phyloP scores from a whole-genome alignment of 2,329 filamentous ascomycete species.

The Aspergillus brunneoviolaceus region DNA sequence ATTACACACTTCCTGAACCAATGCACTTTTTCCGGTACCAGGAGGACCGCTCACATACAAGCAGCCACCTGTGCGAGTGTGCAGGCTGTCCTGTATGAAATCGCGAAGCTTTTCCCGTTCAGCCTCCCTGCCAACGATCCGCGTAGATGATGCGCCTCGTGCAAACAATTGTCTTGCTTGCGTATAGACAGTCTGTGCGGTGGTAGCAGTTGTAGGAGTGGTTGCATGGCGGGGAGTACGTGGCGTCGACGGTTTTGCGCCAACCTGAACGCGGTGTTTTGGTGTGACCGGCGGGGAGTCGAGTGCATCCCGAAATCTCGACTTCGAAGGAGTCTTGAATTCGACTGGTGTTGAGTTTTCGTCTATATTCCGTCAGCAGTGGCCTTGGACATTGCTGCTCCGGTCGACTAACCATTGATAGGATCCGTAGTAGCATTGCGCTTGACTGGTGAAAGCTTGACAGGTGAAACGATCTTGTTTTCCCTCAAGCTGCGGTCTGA shows the following conservation, averaged over 20 bases:
- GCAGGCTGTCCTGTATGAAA: slow-evolving; percentile 67
- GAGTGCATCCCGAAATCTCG: slow-evolving; percentile 72
- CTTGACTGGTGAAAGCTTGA: slow-evolving; percentile 50
- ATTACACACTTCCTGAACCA: slow-evolving; percentile 76
- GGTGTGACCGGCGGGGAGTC: slow-evolving; percentile 73
- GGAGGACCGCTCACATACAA: slow-evolving; percentile 94
- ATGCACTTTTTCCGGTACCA: slow-evolving; percentile 93
- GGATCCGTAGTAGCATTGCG: slow-evolving; percentile 46
- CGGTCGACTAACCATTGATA: slow-evolving; percentile 32
- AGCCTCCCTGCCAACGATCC: slow-evolving; percentile 73
- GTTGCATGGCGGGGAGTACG: slow-evolving; percentile 74
- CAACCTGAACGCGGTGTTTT: slow-evolving; percentile 76
- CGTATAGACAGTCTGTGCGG: slow-evolving; percentile 76
- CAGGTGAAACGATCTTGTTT: slow-evolving; percentile 45
- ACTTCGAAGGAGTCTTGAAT: slow-evolving; percentile 52
- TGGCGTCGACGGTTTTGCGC: slow-evolving; percentile 72
- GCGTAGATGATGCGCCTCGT: slow-evolving; percentile 70
- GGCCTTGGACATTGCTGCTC: neutral
- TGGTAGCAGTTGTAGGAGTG: slow-evolving; percentile 54
- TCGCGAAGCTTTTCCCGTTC: slow-evolving; percentile 64
- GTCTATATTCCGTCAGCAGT: slow-evolving; percentile 35
- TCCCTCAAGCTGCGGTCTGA: slow-evolving; percentile 50
- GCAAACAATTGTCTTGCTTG: slow-evolving; percentile 84
- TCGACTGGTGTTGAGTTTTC: slow-evolving; percentile 43
- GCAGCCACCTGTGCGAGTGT: slow-evolving; percentile 68